Base-by-base conservation (phyloP, 2,329 filamentous ascomycete genomes). In the Microsporum canis region DNA sequence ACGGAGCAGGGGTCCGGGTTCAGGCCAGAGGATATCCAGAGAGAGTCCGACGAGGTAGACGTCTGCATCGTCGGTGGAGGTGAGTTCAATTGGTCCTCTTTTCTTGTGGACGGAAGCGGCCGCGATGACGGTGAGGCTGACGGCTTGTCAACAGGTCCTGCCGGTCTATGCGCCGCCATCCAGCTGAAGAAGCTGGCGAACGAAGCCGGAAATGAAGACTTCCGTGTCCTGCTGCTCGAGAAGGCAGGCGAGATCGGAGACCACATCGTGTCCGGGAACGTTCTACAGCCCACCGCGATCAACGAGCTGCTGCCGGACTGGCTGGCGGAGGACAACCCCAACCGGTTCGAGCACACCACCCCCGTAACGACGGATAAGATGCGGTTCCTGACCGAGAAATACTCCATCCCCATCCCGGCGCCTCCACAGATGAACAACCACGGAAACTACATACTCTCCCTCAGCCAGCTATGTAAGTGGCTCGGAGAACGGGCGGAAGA, bases 361-460 rank as follows among this genome's bases (percentile, higher is more conserved):
- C 87, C 91, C 23, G 92, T 91, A 3, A 87, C 84, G 65, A 79
- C 78, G 57, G 94, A 99, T 70, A 87, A 85, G 76, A 96, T 99
- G 92, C 87, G 89, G 67, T 96, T 96, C 76, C 81, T 99, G 63
- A 97, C 92, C 55, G 88, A 91, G 77, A 88, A 80, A 60, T 79
- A 80, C 64, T 79, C 91, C 0, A 84, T 95, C 61, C 89, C 90
- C 4, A 79, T 97, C 59, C 94, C 92, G 0, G 85, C 87, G 10
- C 94, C 94, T 51, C 94, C 94, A 36, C 94, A 97, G 78, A 99
- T 99, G 94, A 85, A 91, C 79, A 99, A 99, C 73, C 84, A 95
- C 70, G 94, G 94, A 67, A 99, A 99, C 77, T 97, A 95, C 75
- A 99, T 99, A 67, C 85, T 99, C 70, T 95, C 89, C 71, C 77